Percentiles rank a stretch among this genome's conserved stretches.
phyloP scores from a whole-genome alignment of 352 stramenopile species.

The Pythium apleroticum region DNA sequence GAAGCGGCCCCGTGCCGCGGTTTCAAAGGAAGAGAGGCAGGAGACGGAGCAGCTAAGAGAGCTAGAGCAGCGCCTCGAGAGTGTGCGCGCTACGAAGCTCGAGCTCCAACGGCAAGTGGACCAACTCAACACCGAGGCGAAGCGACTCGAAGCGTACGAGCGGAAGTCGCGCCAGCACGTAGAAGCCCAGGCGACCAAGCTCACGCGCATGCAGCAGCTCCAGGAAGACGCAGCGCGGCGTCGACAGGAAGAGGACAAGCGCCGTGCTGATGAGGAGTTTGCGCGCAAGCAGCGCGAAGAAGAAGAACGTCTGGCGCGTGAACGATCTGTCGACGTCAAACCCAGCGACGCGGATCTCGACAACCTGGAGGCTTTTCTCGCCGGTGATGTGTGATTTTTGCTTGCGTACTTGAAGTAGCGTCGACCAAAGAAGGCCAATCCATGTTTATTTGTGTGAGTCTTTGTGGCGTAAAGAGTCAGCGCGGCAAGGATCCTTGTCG shows the following conservation, averaged over 20 bases:
- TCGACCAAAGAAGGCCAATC: conserved; percentile 5
- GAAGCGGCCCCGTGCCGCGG: conserved; percentile 4
- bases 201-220: conserved; percentile 60
- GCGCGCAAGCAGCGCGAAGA: conserved; percentile 24
- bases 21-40: conserved; percentile 8
- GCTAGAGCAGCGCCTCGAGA: conserved; percentile 46
- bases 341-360: conserved; percentile 40
- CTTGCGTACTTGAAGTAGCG: neutral
- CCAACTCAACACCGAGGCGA: conserved; percentile 33
- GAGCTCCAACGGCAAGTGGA: conserved; percentile 39
- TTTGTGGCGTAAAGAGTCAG: neutral
- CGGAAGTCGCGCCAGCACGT: conserved; percentile 26
- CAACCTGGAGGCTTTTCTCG: conserved; percentile 65
- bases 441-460: neutral
- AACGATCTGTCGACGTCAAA: conserved; percentile 46
- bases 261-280: conserved; percentile 28
- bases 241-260: conserved; percentile 27
- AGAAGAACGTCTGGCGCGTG: conserved; percentile 36
- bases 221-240: conserved; percentile 56
- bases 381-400: conserved; percentile 30
- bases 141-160: conserved; percentile 21
- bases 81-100: conserved; percentile 46
- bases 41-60: conserved; percentile 16
- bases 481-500: too few relatives aligned
- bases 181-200: conserved; percentile 28